phyloP scores from a whole-genome alignment of 2,329 filamentous ascomycete genomes.

The Amauroascus niger region DNA sequence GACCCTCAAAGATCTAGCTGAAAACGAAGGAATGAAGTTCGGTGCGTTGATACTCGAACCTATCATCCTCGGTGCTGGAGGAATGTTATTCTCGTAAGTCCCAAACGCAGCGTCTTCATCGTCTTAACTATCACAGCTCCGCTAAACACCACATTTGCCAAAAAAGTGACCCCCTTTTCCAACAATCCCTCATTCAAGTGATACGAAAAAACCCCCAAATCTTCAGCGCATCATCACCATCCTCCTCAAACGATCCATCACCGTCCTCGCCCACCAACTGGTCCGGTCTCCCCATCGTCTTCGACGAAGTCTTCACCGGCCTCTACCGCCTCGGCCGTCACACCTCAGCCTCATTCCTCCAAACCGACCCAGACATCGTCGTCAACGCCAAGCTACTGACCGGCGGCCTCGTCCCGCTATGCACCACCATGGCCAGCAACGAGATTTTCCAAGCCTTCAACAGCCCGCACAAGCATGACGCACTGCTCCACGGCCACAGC shows the following conservation, averaged over 20 bases:
- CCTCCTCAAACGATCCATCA: constrained; percentile 10
- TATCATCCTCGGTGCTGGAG: constrained; percentile 68
- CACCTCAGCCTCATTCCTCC: constrained; percentile 60
- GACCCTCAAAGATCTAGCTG: constrained; percentile 46
- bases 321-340: constrained; percentile 70
- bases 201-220: constrained; percentile 52
- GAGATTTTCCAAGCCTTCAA: constrained; percentile 63
- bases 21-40: constrained; percentile 53
- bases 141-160: constrained; percentile 1
- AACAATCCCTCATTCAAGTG: constrained; percentile 57
- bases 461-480: constrained; percentile 64
- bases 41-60: constrained; percentile 74
- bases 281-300: constrained; percentile 67
- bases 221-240: constrained; percentile 42
- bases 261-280: constrained; percentile 39
- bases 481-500: constrained; percentile 72
- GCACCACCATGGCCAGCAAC: constrained; percentile 63
- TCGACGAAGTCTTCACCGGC: constrained; percentile 82
- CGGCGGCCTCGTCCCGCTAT: constrained; percentile 67
- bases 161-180: constrained; percentile 71
- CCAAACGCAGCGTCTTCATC: background rate
- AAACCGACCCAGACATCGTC: constrained; percentile 60
- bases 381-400: constrained; percentile 79
- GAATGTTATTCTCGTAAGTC: constrained; percentile 68
- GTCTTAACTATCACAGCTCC: background rate